Evolutionary conservation across 495 filamentous ascomycete genomes (phyloP), one percentile per base, ranked within the genome.

Genomic region (Patellaria atrata): DNA sequence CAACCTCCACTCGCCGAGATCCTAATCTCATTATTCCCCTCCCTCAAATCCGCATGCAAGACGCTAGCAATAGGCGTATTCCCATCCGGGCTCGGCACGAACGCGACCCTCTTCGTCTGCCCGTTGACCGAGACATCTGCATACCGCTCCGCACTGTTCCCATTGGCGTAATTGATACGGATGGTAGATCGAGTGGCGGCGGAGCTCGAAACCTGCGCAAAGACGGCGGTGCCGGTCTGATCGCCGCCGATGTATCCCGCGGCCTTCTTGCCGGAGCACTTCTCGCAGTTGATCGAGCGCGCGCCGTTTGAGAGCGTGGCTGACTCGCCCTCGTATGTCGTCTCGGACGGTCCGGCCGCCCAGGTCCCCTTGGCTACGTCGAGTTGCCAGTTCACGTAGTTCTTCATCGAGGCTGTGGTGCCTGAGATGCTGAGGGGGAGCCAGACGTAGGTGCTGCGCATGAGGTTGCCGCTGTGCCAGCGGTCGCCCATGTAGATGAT

Each of bases 401-500:
- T 68, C 33, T 61, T 41, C 51, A 50, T 45, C 31, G 55, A 14
- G 62, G 45, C 72, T 2, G 51, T 68, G 0, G 62, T 72, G 0
- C 72, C 74, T 12, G 52, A 59, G 45, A 80, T 61, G 3, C 43
- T 60, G 1, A 79, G 55, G 3, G 75, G 75, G 0, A 80, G 62
- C 75, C 75, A 80, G 19, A 79, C 54, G 45, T 79, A 79, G 4
- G 73, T 71, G 25, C 60, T 64, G 15, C 65, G 53, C 62, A 67
- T 67, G 0, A 79, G 59, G 46, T 79, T 74, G 12, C 42, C 38
- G 12, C 58, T 62, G 2, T 68, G 46, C 75, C 75, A 79, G 4
- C 75, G 62, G 53, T 79, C 75, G 30, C 75, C 74, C 59, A 79
- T 67, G 53, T 78, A 80, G 35, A 73, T 71, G 28, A 50, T 54